Evolutionary conservation across 805 yeast species (phyloP).

Genomic region (Saccharomycopsis guyanensis): DNA sequence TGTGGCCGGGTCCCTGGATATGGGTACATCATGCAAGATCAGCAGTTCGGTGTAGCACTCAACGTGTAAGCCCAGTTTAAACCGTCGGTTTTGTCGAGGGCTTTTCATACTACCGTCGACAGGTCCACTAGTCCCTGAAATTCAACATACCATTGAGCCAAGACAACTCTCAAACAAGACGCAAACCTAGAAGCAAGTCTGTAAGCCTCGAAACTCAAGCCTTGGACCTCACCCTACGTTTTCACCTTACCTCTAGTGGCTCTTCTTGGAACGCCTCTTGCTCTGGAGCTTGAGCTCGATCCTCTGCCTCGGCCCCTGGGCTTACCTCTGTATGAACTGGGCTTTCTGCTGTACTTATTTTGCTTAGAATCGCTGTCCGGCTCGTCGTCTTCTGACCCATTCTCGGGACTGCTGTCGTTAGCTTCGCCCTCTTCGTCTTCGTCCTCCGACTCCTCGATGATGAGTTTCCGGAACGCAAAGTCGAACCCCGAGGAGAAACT

Average conservation of each 20-base stretch:
- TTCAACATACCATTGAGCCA: too few relatives aligned
- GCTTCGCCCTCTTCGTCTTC: constrained; percentile 1
- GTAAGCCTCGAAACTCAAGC: too few relatives aligned
- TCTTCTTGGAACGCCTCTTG: too few relatives aligned
- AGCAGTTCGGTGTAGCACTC: too few relatives aligned
- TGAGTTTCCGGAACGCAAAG: constrained; percentile 39
- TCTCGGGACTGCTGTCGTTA: background rate
- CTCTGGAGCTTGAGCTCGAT: constrained; percentile 1
- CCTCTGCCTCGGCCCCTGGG: constrained; percentile 4
- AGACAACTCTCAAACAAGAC: too few relatives aligned
- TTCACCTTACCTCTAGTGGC: constrained; percentile 7
- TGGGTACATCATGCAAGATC: background rate
- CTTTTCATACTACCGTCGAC: too few relatives aligned
- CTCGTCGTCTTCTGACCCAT: background rate
- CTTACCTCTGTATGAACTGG: background rate
- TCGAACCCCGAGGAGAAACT: constrained; percentile 56
- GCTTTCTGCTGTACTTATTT: background rate
- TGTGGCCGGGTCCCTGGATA: background rate
- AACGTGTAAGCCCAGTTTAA: too few relatives aligned
- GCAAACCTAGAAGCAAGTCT: too few relatives aligned
- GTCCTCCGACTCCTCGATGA: background rate
- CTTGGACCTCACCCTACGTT: too few relatives aligned
- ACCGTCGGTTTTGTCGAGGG: too few relatives aligned
- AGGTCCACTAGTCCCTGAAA: too few relatives aligned
- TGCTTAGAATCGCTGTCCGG: constrained; percentile 2